Evolutionary conservation across 139 green algal genomes (phyloP), one percentile per base, ranked within the genome.

Genomic region (Ettlia oleoabundans): DNA sequence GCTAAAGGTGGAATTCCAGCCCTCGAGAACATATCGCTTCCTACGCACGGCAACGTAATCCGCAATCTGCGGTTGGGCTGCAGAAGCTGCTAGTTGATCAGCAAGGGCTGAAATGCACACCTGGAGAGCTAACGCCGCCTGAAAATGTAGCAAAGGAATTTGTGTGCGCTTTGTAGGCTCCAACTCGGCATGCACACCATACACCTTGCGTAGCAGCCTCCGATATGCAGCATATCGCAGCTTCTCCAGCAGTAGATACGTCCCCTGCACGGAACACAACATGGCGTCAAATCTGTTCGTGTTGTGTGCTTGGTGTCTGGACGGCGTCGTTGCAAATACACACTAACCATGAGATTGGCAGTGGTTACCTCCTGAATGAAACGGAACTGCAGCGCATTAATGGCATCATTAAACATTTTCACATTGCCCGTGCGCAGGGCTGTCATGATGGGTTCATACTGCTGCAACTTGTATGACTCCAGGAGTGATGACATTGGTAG

Each of bases 211-310:
- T 41, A 96, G 84, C 41, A 96, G 84, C 8, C 88, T 86, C 38
- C 93, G 86, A 63, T 91, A 88, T 30, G 94, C 92, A 4, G 85
- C 81, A 41, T 84, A n/a, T 75, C 90, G 87, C 65, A 96, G 85
- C 88, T 93, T 95, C 79, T 97, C 93, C 75, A 96, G 78, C 69
- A 97, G 63, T 67, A 96, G 86, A 68, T 93, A 96, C 2, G 90
- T 94, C 24, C 93, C 93, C 61, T 87, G 83, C 9, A 33, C 33
- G 6, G 10, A 55, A 33, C 28, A 58, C 55, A 28, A 6, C 9
- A 58, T 28, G 35, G n/a, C n/a, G n/a, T n/a, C n/a, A n/a, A n/a
- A n/a, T n/a, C n/a, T n/a, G n/a, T n/a, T n/a, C n/a, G n/a, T n/a
- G n/a, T n/a, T n/a, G n/a, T n/a, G n/a, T n/a, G n/a, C n/a, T n/a